Conservation (phyloP, 164 flowering plant genomes). For the Santalum album region DNA sequence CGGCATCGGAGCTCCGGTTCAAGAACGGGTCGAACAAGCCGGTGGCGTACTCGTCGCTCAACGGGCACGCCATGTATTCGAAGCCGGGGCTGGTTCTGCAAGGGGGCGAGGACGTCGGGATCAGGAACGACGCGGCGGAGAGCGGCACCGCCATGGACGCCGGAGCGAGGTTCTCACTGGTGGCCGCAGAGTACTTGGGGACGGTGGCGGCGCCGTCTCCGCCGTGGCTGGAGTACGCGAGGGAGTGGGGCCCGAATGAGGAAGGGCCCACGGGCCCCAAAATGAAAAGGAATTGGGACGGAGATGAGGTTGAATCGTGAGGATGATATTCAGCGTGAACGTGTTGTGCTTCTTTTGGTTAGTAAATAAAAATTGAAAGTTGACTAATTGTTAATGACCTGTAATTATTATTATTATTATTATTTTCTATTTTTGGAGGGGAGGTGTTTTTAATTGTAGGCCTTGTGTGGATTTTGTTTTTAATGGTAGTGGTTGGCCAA, state of each 20-base stretch:
- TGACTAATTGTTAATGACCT: too few species aligned
- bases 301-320: slow-evolving; percentile 53
- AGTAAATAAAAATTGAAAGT: too few species aligned
- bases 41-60: slow-evolving; percentile 32
- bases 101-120: slow-evolving; percentile 31
- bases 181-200: slow-evolving; percentile 28
- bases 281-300: slow-evolving; percentile 37
- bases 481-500: too few species aligned
- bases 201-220: slow-evolving; percentile 16
- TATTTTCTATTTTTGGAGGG: too few species aligned
- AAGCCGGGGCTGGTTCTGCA: slow-evolving; percentile 36
- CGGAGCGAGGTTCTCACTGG: slow-evolving; percentile 11
- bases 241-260: slow-evolving; percentile 52
- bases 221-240: slow-evolving; percentile 41
- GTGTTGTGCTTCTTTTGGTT: too few species aligned
- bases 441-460: too few species aligned
- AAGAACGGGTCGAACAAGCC: slow-evolving; percentile 18
- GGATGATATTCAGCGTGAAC: too few species aligned
- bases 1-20: too few species aligned
- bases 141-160: slow-evolving; percentile 27
- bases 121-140: slow-evolving; percentile 38
- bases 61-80: slow-evolving; percentile 44
- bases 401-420: too few species aligned
- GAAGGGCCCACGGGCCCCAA: slow-evolving; percentile 66
- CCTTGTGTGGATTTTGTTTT: too few species aligned